phyloP scores from a whole-genome alignment of 2,329 filamentous ascomycete genomes.

The Amesomyces nigricolor region DNA sequence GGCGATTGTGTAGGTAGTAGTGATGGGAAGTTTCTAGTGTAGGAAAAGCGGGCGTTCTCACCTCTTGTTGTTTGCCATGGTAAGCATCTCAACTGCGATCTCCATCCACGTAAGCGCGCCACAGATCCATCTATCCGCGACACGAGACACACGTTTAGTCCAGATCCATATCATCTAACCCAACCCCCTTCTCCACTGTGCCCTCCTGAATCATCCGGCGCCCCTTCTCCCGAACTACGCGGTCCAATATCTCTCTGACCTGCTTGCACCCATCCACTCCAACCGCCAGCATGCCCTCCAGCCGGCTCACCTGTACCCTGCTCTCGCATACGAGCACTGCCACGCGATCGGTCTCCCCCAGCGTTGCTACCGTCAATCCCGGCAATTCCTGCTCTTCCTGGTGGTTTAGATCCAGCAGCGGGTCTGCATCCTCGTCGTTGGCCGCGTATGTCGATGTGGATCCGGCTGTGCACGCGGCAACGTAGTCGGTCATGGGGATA shows the following conservation, averaged over 20 bases:
- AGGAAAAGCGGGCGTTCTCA: conserved; percentile 9
- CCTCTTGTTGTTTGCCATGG: conserved; percentile 5
- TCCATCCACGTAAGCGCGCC: not conserved
- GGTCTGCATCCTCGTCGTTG: conserved; percentile 66
- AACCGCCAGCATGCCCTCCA: conserved; percentile 91
- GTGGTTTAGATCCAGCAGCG: conserved; percentile 71
- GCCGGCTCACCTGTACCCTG: conserved; percentile 69
- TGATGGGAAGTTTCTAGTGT: not conserved
- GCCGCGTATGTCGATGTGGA: conserved; percentile 62
- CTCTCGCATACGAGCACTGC: conserved; percentile 81
- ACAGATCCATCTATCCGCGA: not conserved
- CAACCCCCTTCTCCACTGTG: conserved; percentile 43
- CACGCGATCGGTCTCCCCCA: conserved; percentile 68
- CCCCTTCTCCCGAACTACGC: conserved; percentile 68
- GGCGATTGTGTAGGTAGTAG: not conserved
- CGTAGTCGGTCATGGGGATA: conserved; percentile 89
- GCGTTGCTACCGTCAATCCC: conserved; percentile 77
- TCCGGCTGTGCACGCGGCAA: conserved; percentile 82
- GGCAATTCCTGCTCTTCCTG: conserved; percentile 85
- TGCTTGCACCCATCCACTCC: conserved; percentile 88
- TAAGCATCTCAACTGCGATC: not conserved
- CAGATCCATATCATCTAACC: conserved; percentile 45
- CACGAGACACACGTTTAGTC: conserved; percentile 29
- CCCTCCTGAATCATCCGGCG: conserved; percentile 56
- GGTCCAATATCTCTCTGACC: conserved; percentile 74